Evolutionary conservation across 352 stramenopile species (phyloP).

Genomic region (Pythium rhizo-oryzae): DNA sequence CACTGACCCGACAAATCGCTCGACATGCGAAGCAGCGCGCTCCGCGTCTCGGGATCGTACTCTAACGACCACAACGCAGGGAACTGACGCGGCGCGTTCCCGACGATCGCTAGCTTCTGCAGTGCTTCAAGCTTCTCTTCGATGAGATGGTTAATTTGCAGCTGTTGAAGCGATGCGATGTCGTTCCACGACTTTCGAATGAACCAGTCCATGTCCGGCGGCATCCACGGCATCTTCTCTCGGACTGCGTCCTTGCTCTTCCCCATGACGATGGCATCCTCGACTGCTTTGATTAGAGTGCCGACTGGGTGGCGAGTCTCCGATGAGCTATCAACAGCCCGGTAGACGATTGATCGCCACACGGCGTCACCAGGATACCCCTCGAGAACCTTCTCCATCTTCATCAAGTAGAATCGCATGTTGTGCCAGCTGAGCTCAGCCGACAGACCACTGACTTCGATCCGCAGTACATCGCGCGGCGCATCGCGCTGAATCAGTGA

Average conservation of each 20-base stretch:
- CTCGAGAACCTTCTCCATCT: conserved; percentile 26
- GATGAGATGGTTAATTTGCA: conserved; percentile 13
- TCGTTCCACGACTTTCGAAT: conserved; percentile 17
- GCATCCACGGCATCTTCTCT: too few relatives aligned
- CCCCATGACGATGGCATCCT: conserved; percentile 9
- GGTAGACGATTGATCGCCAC: conserved; percentile 4
- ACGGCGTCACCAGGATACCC: conserved; percentile 3
- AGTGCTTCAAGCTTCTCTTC: conserved; percentile 5
- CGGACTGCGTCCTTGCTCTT: neutral
- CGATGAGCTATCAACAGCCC: neutral
- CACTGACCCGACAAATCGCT: conserved; percentile 23
- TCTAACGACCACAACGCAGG: conserved; percentile 21
- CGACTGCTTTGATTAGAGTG: neutral
- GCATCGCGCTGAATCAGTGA: neutral
- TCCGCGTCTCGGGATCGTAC: neutral
- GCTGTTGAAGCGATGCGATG: conserved; percentile 10
- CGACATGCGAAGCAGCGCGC: conserved; percentile 4
- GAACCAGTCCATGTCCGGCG: conserved; percentile 22
- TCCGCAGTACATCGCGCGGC: too few relatives aligned
- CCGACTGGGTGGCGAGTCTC: neutral
- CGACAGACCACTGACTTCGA: too few relatives aligned
- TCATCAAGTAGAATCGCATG: conserved; percentile 23
- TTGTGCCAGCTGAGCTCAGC: conserved; percentile 1
- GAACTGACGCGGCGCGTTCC: neutral
- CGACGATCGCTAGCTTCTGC: neutral